Evolutionary conservation across 2,329 filamentous ascomycete genomes (phyloP).

Genomic region (Alternaria triticina): DNA sequence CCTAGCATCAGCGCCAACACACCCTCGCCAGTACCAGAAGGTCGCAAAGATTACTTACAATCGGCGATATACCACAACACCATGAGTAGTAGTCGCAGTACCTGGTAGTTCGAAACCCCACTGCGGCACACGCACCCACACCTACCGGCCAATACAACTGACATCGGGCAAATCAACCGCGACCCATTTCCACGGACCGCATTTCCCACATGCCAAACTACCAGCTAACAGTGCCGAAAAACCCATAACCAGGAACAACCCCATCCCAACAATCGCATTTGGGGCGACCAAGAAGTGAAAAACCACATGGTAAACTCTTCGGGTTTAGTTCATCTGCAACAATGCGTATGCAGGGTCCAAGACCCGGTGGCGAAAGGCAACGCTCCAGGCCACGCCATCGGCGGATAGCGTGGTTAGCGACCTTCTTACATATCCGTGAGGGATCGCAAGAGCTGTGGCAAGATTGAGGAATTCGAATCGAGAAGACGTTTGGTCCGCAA

Average conservation of each 20-base stretch:
- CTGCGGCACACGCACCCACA: not conserved
- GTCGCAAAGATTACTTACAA: not conserved
- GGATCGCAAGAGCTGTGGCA: not conserved
- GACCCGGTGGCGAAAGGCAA: not conserved
- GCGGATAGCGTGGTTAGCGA: not conserved
- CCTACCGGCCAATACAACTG: not conserved
- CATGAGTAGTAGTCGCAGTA: not conserved
- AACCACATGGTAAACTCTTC: not conserved
- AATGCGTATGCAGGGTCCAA: not conserved
- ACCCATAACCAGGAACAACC: not conserved
- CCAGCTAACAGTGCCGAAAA: not conserved
- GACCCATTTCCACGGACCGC: not conserved
- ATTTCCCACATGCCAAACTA: not conserved
- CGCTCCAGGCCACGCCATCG: not conserved
- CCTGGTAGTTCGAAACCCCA: not conserved
- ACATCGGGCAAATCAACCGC: not conserved
- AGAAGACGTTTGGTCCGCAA: not conserved
- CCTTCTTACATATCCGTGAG: not conserved
- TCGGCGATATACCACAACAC: not conserved
- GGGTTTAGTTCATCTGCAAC: not conserved
- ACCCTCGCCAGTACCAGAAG: not conserved
- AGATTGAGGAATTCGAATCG: constrained; percentile 7
- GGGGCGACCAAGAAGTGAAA: not conserved
- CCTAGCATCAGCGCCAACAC: not conserved
- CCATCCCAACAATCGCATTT: not conserved